A percentile compares a stretch with the other conserved stretches of the same genome.
Evolutionary conservation across 495 filamentous ascomycete species (phyloP).

Genomic region (Neurospora sp.): DNA sequence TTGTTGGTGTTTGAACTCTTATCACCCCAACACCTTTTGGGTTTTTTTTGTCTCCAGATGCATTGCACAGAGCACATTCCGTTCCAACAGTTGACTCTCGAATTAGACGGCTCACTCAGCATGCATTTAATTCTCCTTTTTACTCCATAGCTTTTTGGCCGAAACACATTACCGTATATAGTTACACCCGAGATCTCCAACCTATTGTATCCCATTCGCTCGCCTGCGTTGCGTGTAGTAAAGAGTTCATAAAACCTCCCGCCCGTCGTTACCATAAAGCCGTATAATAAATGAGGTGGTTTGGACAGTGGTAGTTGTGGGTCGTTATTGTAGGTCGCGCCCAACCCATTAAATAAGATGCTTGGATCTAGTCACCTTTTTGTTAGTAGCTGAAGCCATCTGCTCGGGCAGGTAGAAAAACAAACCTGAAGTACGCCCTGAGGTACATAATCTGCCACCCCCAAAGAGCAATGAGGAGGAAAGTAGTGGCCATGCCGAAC

Average conservation of each 20-base stretch:
- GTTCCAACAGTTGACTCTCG: neutral
- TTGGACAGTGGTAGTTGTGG: neutral
- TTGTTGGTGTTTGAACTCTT: neutral
- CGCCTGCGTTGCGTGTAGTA: constrained; percentile 15
- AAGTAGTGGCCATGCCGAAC: constrained; percentile 94
- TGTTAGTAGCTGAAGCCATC: constrained; percentile 13
- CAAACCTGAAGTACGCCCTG: constrained; percentile 86
- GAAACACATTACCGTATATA: neutral
- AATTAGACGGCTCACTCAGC: neutral
- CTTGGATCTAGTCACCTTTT: constrained; percentile 45
- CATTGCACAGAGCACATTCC: neutral
- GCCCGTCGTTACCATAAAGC: constrained; percentile 6
- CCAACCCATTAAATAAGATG: constrained; percentile 58
- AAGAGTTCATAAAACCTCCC: constrained; percentile 12
- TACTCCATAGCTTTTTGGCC: neutral
- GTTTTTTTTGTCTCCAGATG: neutral
- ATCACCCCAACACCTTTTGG: neutral
- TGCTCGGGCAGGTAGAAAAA: constrained; percentile 2
- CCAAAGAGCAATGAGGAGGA: constrained; percentile 80
- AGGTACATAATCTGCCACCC: constrained; percentile 97
- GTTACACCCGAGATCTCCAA: neutral
- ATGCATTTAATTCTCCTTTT: neutral
- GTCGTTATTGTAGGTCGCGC: neutral
- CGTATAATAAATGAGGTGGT: neutral
- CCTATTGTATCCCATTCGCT: constrained; percentile 5